phyloP scores from a whole-genome alignment of 2,329 filamentous ascomycete species.

The Geoglossum cookeanum region DNA sequence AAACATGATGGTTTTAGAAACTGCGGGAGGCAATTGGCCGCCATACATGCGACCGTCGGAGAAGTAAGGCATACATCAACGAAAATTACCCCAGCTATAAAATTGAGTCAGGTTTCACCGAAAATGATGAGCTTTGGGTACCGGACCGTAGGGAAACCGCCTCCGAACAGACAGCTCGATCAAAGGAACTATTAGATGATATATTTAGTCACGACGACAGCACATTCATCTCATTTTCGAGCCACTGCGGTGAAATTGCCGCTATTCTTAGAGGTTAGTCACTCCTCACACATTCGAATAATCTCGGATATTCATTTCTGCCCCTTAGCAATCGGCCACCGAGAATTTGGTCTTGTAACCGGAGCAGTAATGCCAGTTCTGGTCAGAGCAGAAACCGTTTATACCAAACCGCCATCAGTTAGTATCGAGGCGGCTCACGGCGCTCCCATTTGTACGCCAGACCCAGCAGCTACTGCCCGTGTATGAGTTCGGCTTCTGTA shows the following conservation, averaged over 20 bases:
- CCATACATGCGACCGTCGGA: conserved; percentile 42
- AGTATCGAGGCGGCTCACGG: neutral
- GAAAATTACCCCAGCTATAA: conserved; percentile 28
- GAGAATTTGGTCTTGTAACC: conserved; percentile 41
- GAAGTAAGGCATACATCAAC: conserved; percentile 28
- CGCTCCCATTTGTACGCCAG: neutral
- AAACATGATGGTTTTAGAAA: conserved; percentile 15
- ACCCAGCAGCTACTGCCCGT: neutral
- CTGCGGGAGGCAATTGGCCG: conserved; percentile 39
- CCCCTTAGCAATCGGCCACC: conserved; percentile 34
- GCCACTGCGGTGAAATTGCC: conserved; percentile 39
- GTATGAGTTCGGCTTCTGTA: neutral
- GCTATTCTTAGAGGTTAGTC: conserved; percentile 25
- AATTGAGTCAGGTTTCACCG: conserved; percentile 34
- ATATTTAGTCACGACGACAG: conserved; percentile 30
- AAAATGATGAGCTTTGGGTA: conserved; percentile 35
- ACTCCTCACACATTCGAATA: neutral
- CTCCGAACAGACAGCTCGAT: conserved; percentile 27
- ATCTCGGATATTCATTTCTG: neutral
- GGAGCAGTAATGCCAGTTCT: conserved; percentile 50
- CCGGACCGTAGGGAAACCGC: conserved; percentile 29
- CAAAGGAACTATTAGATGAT: conserved; percentile 29
- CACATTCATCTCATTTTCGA: conserved; percentile 33
- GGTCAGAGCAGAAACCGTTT: conserved; percentile 35
- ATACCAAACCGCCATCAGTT: conserved; percentile 6